These are phyloP conservation scores for Anaeromyces robustus DNA, from an alignment of 192 early-diverging fungal species.

Conservation along the genomic window DNA sequence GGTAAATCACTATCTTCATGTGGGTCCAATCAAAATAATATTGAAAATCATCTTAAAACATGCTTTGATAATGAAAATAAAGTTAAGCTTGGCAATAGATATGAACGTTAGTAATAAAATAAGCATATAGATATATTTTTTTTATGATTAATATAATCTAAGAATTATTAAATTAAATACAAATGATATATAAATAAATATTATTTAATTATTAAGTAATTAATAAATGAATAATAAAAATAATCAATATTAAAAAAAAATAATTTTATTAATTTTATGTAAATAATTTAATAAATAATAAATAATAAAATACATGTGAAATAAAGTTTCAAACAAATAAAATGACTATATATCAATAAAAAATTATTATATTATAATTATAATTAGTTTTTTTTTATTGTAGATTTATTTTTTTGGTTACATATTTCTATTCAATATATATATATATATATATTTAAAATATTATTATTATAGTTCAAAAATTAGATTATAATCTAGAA, in stretches of 20 bases:
- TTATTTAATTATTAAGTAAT: not conserved
- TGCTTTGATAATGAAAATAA: not conserved
- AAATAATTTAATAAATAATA: slow-evolving; percentile 12
- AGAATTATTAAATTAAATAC: slow-evolving; percentile 14
- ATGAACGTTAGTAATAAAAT: not conserved
- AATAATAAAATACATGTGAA: slow-evolving; percentile 14
- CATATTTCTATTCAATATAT: slow-evolving; percentile 30
- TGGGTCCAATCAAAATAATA: not conserved
- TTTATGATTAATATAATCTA: too few relatives aligned
- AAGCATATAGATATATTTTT: too few relatives aligned
- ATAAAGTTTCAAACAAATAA: too few relatives aligned
- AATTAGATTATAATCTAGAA: slow-evolving; percentile 10
- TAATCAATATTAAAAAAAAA: not conserved
- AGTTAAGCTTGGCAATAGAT: not conserved
- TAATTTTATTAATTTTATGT: too few relatives aligned
- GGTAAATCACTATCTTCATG: not conserved
- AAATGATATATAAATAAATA: slow-evolving; percentile 49
- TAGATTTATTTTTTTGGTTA: too few relatives aligned
- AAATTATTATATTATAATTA: too few relatives aligned
- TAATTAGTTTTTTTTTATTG: too few relatives aligned
- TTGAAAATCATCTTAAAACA: not conserved
- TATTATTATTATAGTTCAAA: slow-evolving; percentile 4
- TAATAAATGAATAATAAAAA: not conserved
- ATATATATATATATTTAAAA: slow-evolving; percentile 28
- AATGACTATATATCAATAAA: too few relatives aligned